A percentile compares a stretch with the other conserved stretches of the same genome.
These are phyloP conservation scores for Hermanozyma aechmeae DNA, from an alignment of 805 yeast species.

Conservation along the genomic window DNA sequence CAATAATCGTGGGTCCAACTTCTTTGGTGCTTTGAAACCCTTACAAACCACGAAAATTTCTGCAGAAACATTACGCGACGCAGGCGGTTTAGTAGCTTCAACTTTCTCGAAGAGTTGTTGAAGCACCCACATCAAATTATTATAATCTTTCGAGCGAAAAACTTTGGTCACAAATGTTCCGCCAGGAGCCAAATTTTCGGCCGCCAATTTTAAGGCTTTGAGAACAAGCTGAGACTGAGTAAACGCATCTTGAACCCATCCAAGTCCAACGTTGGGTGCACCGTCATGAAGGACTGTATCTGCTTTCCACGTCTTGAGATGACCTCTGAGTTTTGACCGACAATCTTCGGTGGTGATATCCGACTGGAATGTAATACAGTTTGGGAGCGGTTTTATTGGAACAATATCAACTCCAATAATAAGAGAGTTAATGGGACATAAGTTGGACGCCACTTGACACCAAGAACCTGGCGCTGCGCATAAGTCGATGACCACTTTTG, in stretches of 20 bases:
- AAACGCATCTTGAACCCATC: slow-evolving; percentile 99
- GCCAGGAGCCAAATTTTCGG: slow-evolving; percentile 80
- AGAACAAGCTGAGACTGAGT: slow-evolving; percentile 94
- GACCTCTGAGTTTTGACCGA: slow-evolving; percentile 86
- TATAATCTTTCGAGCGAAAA: slow-evolving; percentile 97
- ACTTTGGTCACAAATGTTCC: slow-evolving; percentile 96
- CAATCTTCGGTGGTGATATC: slow-evolving; percentile 99
- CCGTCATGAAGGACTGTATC: slow-evolving; percentile 98
- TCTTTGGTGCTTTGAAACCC: slow-evolving; percentile 94
- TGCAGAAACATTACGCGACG: slow-evolving; percentile 98
- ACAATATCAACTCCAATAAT: slow-evolving; percentile 99
- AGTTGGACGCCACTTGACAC: slow-evolving; percentile 96
- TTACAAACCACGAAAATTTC: slow-evolving; percentile 96
- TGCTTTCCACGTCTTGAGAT: slow-evolving; percentile 98
- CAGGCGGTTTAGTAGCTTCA: slow-evolving; percentile 98
- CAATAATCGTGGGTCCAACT: slow-evolving; percentile 81
- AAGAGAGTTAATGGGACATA: slow-evolving; percentile 86
- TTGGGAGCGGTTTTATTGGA: slow-evolving; percentile 94
- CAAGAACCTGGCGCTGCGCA: slow-evolving; percentile 99
- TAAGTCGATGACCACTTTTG: slow-evolving; percentile 92
- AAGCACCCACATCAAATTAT: slow-evolving; percentile 95
- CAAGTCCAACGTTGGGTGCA: slow-evolving; percentile 99
- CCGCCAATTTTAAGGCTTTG: slow-evolving; percentile 90
- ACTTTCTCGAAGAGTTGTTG: slow-evolving; percentile 92
- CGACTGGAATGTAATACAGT: slow-evolving; percentile 87